Base-by-base conservation (phyloP, 2,329 filamentous ascomycete species). In the Colletotrichum coccodes region DNA sequence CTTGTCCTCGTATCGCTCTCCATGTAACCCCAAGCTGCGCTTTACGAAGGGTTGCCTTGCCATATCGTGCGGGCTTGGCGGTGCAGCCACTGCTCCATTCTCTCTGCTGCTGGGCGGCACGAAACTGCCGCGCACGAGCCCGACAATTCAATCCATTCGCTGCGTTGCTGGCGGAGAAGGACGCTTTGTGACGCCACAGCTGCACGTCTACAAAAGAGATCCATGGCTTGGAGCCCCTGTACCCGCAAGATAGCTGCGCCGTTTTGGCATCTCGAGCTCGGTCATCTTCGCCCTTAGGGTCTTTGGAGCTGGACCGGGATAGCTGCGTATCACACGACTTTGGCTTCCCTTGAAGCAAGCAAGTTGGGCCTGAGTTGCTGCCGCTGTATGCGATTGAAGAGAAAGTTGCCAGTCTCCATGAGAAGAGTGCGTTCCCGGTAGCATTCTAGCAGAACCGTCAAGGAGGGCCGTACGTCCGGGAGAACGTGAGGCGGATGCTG, bases 1-100 rank as follows among this genome's bases (percentile, higher is more conserved):
- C 40, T 60, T 28, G 65, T 49, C 54, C 65, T 68, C 65, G 65
- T 68, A 68, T 68, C 61, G 38, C 49, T 28, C 26, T 68, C 61
- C 54, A 60, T 60, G 61, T 54, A 60, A 64, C 60, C 64, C 54
- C 58, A 38, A 36, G 57, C 47, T 52, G 34, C 40, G 34, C 28
- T 64, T 65, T 50, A 68, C 65, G 40, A 65, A 65, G 64, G 52
- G 23, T 21, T 53, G 52, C 40, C 59, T 63, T 52, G 60, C 34
- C 65, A 60, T 60, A 65, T 44, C 47, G 40, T 49, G 49, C 28
- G 32, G n/a, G 30, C 65, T 60, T 65, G 65, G 65, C 65, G 21
- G 60, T 68, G 65, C 65, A 65, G 46, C 61, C 54, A 65, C 61
- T 34, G 32, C 47, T 60, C 60, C 32, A 38, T 60, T 21, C 47